Evolutionary conservation across 2,329 filamentous ascomycete species (phyloP).

Genomic region (Xylariaceae sp.): DNA sequence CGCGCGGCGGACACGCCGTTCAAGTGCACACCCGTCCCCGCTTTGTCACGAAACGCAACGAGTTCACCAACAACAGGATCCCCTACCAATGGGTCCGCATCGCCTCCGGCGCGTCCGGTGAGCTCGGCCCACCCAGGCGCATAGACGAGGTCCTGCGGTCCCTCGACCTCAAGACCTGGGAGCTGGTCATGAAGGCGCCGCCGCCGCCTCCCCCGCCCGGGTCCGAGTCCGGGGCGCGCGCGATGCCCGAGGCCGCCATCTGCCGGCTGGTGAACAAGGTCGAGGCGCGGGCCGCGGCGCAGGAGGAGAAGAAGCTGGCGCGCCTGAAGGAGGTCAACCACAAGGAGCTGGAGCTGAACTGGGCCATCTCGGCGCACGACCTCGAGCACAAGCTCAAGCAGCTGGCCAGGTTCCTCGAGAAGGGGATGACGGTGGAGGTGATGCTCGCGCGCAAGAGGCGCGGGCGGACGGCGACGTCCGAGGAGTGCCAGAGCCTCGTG

Average conservation of each 20-base stretch:
- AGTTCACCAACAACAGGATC: conserved; percentile 45
- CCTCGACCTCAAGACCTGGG: conserved; percentile 14
- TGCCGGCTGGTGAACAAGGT: conserved; percentile 66
- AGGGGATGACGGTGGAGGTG: conserved; percentile 73
- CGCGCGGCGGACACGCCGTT: too few relatives aligned
- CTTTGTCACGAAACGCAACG: too few relatives aligned
- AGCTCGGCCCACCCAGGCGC: conserved; percentile 20
- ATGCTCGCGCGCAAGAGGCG: conserved; percentile 64
- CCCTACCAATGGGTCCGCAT: conserved; percentile 32
- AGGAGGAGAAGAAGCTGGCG: conserved; percentile 33
- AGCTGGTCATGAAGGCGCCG: conserved; percentile 25
- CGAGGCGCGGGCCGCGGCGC: conserved; percentile 35
- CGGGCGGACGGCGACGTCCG: conserved; percentile 50
- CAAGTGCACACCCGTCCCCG: too few relatives aligned
- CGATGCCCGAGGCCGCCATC: conserved; percentile 41
- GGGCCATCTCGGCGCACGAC: conserved; percentile 77
- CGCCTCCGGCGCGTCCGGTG: conserved; percentile 3
- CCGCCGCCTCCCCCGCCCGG: conserved; percentile 30
- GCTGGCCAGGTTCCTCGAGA: conserved; percentile 63
- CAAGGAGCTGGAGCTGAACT: conserved; percentile 87
- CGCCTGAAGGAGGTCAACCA: conserved; percentile 39
- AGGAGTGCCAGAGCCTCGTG: conserved; percentile 59
- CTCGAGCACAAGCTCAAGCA: conserved; percentile 66
- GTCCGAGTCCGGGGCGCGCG: conserved; percentile 22
- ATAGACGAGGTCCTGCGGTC: conserved; percentile 9